Percentiles rank a stretch among this genome's conserved stretches.
phyloP scores from a whole-genome alignment of 129 eudicot genomes.

The Chrysanthemum makinoi region DNA sequence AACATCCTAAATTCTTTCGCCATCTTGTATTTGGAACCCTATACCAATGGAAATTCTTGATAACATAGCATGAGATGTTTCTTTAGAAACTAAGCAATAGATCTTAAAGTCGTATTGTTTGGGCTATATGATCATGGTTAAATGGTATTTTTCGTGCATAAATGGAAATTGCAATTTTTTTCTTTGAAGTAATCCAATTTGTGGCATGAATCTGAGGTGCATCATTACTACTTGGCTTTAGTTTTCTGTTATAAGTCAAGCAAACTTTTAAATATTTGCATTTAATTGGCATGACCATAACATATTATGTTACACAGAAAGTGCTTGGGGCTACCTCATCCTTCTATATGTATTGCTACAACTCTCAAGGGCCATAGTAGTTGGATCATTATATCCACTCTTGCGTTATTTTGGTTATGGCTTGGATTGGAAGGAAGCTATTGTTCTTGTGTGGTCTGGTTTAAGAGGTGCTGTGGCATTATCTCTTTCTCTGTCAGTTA shows the following conservation, averaged over 20 bases:
- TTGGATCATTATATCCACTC: slow-evolving; percentile 70
- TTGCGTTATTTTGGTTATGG: slow-evolving; percentile 87
- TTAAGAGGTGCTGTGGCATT: slow-evolving; percentile 94
- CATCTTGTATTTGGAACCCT: background rate
- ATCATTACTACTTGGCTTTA: too few species aligned
- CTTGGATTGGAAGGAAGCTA: slow-evolving; percentile 92
- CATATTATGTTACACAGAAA: slow-evolving; percentile 39
- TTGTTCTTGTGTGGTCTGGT: slow-evolving; percentile 83
- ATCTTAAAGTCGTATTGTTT: background rate
- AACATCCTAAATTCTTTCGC: background rate
- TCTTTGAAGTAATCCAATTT: too few species aligned
- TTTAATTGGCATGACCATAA: slow-evolving; percentile 15
- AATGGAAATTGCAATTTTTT: too few species aligned
- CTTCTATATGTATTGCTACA: slow-evolving; percentile 79
- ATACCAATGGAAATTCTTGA: too few species aligned
- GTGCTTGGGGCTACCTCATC: slow-evolving; percentile 84
- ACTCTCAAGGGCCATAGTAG: slow-evolving; percentile 61
- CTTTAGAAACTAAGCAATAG: background rate
- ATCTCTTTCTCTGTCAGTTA: slow-evolving; percentile 83
- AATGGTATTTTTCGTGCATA: too few species aligned
- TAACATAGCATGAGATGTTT: background rate
- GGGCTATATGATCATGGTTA: too few species aligned
- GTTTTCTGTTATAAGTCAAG: background rate
- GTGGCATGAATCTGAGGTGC: too few species aligned
- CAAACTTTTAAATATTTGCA: background rate